Conservation (phyloP, 2,329 filamentous ascomycete species). For the Botryotinia convoluta region DNA sequence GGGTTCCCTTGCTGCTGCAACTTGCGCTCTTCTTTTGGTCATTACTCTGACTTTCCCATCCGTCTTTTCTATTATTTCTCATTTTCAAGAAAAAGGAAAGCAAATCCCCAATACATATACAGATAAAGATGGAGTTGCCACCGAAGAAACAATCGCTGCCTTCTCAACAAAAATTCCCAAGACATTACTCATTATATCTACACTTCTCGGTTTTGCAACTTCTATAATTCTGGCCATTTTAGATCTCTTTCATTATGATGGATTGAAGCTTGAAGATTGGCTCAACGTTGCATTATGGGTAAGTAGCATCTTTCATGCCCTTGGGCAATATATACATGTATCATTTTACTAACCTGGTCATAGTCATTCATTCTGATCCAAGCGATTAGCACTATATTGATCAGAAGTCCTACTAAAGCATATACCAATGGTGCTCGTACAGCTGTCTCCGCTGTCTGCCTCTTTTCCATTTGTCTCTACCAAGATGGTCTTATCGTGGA, state of each 20-base stretch:
- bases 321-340: neutral
- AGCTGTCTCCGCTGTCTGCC: slow-evolving; percentile 47
- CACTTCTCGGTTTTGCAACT: slow-evolving; percentile 51
- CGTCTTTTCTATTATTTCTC: slow-evolving; percentile 38
- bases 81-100: slow-evolving; percentile 37
- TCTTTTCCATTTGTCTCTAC: slow-evolving; percentile 45
- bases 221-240: slow-evolving; percentile 58
- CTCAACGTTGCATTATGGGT: slow-evolving; percentile 62
- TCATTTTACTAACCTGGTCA: slow-evolving; percentile 23
- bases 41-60: slow-evolving; percentile 42
- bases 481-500: slow-evolving; percentile 45
- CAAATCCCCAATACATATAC: slow-evolving; percentile 52
- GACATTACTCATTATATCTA: slow-evolving; percentile 51
- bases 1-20: slow-evolving; percentile 30
- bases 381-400: slow-evolving; percentile 48
- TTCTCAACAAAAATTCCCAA: slow-evolving; percentile 63
- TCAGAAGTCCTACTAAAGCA: slow-evolving; percentile 50
- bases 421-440: slow-evolving; percentile 54
- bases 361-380: slow-evolving; percentile 54
- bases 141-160: slow-evolving; percentile 57
- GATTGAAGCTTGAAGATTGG: slow-evolving; percentile 55
- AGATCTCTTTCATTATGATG: slow-evolving; percentile 44
- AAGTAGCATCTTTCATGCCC: slow-evolving; percentile 42
- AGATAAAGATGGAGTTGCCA: slow-evolving; percentile 68
- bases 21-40: slow-evolving; percentile 39